Base-by-base conservation (phyloP, 2,329 filamentous ascomycete genomes). In the Dactylella cylindrospora region DNA sequence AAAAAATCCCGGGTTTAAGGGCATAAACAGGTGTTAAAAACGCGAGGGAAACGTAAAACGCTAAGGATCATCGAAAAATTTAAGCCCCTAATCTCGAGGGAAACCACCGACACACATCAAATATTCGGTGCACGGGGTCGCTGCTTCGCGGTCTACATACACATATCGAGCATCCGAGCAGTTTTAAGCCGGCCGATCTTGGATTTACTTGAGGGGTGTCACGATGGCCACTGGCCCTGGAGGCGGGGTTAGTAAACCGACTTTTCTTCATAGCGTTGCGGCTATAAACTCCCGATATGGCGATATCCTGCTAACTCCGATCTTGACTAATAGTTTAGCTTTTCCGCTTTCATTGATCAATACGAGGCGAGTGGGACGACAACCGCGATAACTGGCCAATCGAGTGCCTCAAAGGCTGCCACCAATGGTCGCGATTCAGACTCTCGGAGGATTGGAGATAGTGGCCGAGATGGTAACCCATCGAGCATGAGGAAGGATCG, bases 171-270 rank as follows among this genome's bases (percentile, higher is more conserved):
- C 26, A 28, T 44, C 17, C 19, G 36, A 33, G 31, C 19, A 20
- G n/a, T n/a, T n/a, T n/a, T n/a, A n/a, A n/a, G n/a, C n/a, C n/a
- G 29, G 55, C 47, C 43, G 44, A 54, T 54, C 43, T 54, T 54
- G 57, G 49, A 54, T 62, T 32, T 43, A 62, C 17, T 33, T 10
- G 22, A 46, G 33, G 47, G 22, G 44, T 28, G 53, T 54, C 49
- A 62, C 17, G 33, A 62, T 62, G 57, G 57, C 57, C 57, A 54
- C 57, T 62, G 57, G 57, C 57, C 57, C 29, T 49, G 57, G 43
- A 62, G 57, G 57, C 57, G 57, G 57, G 57, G 57, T 62, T 54
- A 45, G 57, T 62, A 44, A n/a, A 28, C 49, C 32, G 40, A 26
- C 33, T 17, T 13, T 5, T 13, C 19, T 36, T 22, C 31, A 12